These are phyloP conservation scores for Cercophora samala DNA, from an alignment of 495 filamentous ascomycete species.

Conservation along the genomic window DNA sequence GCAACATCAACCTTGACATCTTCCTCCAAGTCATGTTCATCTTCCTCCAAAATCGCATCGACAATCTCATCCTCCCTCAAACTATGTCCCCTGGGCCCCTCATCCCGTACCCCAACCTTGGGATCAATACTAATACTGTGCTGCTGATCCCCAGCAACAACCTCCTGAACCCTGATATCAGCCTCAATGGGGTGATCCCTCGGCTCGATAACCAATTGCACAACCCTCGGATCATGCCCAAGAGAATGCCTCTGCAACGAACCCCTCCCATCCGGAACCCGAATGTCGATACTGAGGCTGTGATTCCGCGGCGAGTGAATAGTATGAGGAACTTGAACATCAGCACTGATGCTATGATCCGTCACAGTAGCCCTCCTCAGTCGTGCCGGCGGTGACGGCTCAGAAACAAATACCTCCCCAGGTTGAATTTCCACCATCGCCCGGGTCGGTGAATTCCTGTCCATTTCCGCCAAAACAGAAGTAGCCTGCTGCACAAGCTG, in stretches of 20 bases:
- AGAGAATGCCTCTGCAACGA: neutral
- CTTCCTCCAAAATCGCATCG: neutral
- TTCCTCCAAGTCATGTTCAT: neutral
- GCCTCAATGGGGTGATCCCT: constrained; percentile 9
- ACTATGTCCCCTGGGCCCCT: neutral
- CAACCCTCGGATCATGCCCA: neutral
- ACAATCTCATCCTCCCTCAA: constrained; percentile 2
- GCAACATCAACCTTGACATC: neutral
- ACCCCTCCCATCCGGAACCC: neutral
- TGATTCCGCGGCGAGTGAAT: constrained; percentile 5
- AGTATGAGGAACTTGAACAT: constrained; percentile 9
- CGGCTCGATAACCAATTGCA: constrained; percentile 1
- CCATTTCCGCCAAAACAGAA: neutral
- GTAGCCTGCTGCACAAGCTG: neutral
- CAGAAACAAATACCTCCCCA: neutral
- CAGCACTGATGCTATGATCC: constrained; percentile 13
- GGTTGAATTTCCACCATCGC: neutral
- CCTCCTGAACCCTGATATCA: constrained; percentile 8
- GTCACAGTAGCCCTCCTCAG: neutral
- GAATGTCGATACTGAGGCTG: constrained; percentile 6
- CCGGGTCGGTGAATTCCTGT: neutral
- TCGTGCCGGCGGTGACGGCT: neutral
- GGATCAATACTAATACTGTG: constrained; percentile 13
- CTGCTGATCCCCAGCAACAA: neutral
- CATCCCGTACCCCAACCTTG: neutral